Conservation (phyloP, 129 eudicot species). For the Chrysanthemum makinoi region DNA sequence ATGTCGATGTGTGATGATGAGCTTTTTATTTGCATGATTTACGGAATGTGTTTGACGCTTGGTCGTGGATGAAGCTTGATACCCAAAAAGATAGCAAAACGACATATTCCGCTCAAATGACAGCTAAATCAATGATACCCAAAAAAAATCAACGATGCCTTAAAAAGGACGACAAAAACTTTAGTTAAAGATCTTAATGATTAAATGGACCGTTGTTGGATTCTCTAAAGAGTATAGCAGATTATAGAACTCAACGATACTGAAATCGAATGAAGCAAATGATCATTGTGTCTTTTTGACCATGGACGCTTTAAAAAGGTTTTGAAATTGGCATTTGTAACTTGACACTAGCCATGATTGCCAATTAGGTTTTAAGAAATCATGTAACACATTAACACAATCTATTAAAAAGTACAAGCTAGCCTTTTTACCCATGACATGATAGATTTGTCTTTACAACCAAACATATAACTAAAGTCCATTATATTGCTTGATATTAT, state of each 20-base stretch:
- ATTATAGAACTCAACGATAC: conserved; percentile 15
- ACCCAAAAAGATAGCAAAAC: not conserved
- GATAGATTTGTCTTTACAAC: conserved; percentile 10
- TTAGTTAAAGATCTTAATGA: conserved; percentile 27
- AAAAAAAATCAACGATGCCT: not conserved
- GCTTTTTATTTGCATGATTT: conserved; percentile 16
- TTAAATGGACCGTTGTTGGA: conserved; percentile 31
- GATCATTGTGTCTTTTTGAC: conserved; percentile 32
- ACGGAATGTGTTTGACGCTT: conserved; percentile 7
- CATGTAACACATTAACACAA: conserved; percentile 6
- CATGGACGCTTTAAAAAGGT: conserved; percentile 27
- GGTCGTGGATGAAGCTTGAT: conserved; percentile 12
- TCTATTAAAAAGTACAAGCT: conserved; percentile 16
- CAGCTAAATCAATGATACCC: conserved; percentile 1
- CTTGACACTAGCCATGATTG: conserved; percentile 27
- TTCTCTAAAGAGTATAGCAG: conserved; percentile 23
- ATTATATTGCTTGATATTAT: conserved; percentile 1
- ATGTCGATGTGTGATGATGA: not conserved
- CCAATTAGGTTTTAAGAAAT: not conserved
- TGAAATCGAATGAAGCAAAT: conserved; percentile 23
- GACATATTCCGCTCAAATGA: not conserved
- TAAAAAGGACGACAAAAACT: conserved; percentile 25
- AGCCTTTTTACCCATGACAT: conserved; percentile 15
- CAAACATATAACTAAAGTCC: not conserved
- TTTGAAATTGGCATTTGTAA: conserved; percentile 23